Percentiles rank a stretch among this genome's conserved stretches.
Evolutionary conservation across 441 rosid genomes (phyloP).

Genomic region (Jatropha podagrica): DNA sequence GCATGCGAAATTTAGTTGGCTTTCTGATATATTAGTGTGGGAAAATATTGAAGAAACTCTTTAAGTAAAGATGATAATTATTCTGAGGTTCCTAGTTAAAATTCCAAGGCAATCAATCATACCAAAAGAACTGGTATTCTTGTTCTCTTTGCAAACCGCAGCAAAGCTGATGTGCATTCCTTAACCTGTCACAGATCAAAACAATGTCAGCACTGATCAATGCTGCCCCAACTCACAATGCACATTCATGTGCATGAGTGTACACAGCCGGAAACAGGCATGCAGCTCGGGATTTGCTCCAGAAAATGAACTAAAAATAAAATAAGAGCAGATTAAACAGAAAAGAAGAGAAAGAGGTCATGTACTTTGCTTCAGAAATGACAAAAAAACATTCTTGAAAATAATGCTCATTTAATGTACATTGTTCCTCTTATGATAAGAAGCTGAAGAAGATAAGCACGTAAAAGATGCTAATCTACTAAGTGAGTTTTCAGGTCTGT

Average conservation of each 20-base stretch:
- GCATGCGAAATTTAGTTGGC: not conserved
- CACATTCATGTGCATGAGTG: not conserved
- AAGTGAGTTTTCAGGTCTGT: conserved; percentile 54
- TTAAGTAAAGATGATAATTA: not conserved
- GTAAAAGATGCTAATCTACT: not conserved
- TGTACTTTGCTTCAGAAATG: not conserved
- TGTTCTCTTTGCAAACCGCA: conserved; percentile 87
- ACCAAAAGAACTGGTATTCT: conserved; percentile 87
- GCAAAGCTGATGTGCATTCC: conserved; percentile 85
- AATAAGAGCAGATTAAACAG: not conserved
- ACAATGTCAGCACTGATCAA: conserved; percentile 18
- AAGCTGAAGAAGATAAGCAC: not conserved
- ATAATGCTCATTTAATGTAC: not conserved
- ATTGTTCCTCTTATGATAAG: not conserved
- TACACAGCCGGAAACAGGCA: not conserved
- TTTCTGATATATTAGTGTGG: not conserved
- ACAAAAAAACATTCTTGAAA: not conserved
- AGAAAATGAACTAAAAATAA: not conserved
- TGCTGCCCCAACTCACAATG: not conserved
- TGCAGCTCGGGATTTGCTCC: not conserved
- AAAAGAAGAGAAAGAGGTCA: not conserved
- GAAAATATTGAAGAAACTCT: not conserved
- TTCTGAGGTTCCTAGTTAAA: not conserved
- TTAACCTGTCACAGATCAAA: conserved; percentile 59
- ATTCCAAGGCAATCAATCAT: conserved; percentile 28